These are phyloP conservation scores for Phanerodontia chrysosporium DNA, from an alignment of 768 basidiomycete species.

Conservation along the genomic window DNA sequence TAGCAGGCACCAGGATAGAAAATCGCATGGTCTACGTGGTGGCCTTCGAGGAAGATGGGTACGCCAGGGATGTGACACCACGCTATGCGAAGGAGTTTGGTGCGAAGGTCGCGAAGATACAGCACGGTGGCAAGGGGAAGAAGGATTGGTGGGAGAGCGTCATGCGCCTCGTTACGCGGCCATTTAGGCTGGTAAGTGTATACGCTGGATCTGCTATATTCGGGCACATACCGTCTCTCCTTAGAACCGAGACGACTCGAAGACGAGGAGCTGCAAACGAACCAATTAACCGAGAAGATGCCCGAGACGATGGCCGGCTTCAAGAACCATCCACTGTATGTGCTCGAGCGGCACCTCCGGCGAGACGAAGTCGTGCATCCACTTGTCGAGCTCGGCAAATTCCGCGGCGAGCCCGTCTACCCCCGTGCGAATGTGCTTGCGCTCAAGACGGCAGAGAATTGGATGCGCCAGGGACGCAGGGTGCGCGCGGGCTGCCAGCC, in stretches of 20 bases:
- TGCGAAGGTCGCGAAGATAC: constrained; percentile 76
- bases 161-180: constrained; percentile 57
- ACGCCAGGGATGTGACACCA: constrained; percentile 85
- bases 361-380: constrained; percentile 85
- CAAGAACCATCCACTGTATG: constrained; percentile 94
- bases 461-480: constrained; percentile 83
- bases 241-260: constrained; percentile 92
- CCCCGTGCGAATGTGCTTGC: constrained; percentile 78
- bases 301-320: constrained; percentile 87
- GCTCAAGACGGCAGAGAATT: constrained; percentile 90
- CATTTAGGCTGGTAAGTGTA: constrained; percentile 77
- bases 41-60: constrained; percentile 92
- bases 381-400: constrained; percentile 79
- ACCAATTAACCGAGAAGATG: constrained; percentile 87
- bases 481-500: constrained; percentile 76
- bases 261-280: constrained; percentile 78
- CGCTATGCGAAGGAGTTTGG: constrained; percentile 82
- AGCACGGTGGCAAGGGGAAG: constrained; percentile 63
- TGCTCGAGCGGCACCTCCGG: constrained; percentile 81
- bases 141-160: constrained; percentile 86
- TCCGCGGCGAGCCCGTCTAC: constrained; percentile 91
- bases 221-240: not conserved
- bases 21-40: constrained; percentile 93
- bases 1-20: constrained; percentile 36
- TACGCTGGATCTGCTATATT: not conserved